Evolutionary conservation across 345 rosid species (phyloP).

Genomic region (Triadica sebifera): DNA sequence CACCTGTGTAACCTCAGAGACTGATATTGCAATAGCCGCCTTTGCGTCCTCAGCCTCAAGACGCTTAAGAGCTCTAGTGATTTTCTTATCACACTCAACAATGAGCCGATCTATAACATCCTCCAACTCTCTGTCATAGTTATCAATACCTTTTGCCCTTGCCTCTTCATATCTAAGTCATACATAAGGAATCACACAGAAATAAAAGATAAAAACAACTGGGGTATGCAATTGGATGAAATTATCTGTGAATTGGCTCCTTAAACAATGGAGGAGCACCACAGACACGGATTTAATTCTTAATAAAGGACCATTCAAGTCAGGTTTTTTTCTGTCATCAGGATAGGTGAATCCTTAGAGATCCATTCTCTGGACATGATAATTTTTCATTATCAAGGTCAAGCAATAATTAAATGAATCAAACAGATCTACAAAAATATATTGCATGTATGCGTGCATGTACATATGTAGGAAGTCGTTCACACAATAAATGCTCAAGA

Average conservation of each 20-base stretch:
- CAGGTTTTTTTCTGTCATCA: neutral
- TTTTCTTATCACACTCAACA: constrained; percentile 96
- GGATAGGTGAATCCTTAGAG: neutral
- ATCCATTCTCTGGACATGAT: neutral
- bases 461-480: too few species aligned
- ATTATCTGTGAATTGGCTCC: too few species aligned
- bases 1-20: constrained; percentile 97
- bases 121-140: constrained; percentile 91
- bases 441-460: too few species aligned
- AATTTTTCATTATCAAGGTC: too few species aligned
- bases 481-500: neutral
- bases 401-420: too few species aligned
- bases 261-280: neutral
- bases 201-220: neutral
- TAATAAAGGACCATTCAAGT: neutral
- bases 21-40: constrained; percentile 98
- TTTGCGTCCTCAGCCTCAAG: constrained; percentile 99
- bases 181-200: neutral
- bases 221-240: neutral
- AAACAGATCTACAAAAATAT: too few species aligned
- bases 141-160: constrained; percentile 72
- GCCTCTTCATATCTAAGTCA: constrained; percentile 77
- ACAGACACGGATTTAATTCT: neutral
- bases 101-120: constrained; percentile 93
- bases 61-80: constrained; percentile 93